Conservation (phyloP, 371 early-diverging fungal species). For the Mortierella polycephala region DNA sequence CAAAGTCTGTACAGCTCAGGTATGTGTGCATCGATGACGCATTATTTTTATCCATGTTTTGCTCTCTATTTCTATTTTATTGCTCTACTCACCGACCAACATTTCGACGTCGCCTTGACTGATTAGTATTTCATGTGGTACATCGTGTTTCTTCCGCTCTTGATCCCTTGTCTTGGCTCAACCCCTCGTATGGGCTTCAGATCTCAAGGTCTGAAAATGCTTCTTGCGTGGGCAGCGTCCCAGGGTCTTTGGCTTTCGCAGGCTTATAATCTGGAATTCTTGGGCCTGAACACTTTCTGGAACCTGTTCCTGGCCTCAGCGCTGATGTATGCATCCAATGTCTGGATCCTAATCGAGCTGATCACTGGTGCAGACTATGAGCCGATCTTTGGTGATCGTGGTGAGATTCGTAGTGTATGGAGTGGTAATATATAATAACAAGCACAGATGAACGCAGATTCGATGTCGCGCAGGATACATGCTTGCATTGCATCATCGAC, state of each 20-base stretch:
- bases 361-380: conserved; percentile 67
- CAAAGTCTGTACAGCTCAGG: conserved; percentile 98
- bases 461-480: no score
- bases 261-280: conserved; percentile 89
- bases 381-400: conserved; percentile 62
- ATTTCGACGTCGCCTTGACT: no score
- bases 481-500: no score
- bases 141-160: conserved; percentile 88
- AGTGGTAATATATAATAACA: conserved; percentile 13
- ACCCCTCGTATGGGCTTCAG: conserved; percentile 50
- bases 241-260: conserved; percentile 87
- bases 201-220: conserved; percentile 69
- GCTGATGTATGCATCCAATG: conserved; percentile 73
- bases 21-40: conserved; percentile 33
- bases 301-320: conserved; percentile 78
- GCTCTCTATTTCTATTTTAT: background rate
- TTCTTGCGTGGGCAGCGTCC: conserved; percentile 75
- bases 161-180: conserved; percentile 76
- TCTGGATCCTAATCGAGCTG: conserved; percentile 76
- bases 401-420: conserved; percentile 68
- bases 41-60: background rate
- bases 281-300: conserved; percentile 84
- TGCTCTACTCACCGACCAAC: conserved; percentile 1
- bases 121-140: conserved; percentile 99
- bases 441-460: background rate